Base-by-base conservation (phyloP, 306 rosid species). In the Benincasa hispida region DNA sequence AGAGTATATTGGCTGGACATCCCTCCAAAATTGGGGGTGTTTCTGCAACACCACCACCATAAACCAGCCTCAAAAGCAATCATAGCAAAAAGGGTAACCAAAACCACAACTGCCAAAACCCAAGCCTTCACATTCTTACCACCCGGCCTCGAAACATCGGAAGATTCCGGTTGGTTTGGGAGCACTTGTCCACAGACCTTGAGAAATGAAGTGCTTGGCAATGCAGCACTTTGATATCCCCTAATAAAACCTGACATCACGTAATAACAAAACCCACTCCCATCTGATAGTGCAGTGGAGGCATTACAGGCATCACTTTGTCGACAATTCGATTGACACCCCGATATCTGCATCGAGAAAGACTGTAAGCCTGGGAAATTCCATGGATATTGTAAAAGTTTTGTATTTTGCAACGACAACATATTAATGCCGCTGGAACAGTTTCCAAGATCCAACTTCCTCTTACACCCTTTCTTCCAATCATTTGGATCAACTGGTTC, bases 41-140 rank as follows among this genome's bases (percentile, higher is more conserved):
- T 90, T 51, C 91, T 83, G 81, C 96, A 93, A 75, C 90, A 91
- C 86, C 91, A 91, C 76, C 84, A 80, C 97, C 98, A 91, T 41
- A 91, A 75, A 67, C 88, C 89, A 76, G 85, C 95, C 84, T 87
- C 96, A 62, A 87, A 79, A 24, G 81, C 91, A 76, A 87, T 19
- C 82, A 90, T 59, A 62, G 73, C 89, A 59, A 87, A 45, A 72
- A 90, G 79, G n/a, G 93, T 80, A 4, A 88, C 91, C 5, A 87
- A 41, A 82, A 93, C 81, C 39, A 70, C 86, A 32, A 86, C 50
- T 41, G 51, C 85, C 28, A 88, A 76, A 5, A 82, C 8, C 93
- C 96, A 88, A 70, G 86, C 74, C 78, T 24, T 82, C 32, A 88
- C n/a, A 73, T 67, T 78, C 87, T 10, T 41, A 39, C 21, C 83